Conservation (phyloP, 331 rosid genomes). For the Quercus lobata region DNA sequence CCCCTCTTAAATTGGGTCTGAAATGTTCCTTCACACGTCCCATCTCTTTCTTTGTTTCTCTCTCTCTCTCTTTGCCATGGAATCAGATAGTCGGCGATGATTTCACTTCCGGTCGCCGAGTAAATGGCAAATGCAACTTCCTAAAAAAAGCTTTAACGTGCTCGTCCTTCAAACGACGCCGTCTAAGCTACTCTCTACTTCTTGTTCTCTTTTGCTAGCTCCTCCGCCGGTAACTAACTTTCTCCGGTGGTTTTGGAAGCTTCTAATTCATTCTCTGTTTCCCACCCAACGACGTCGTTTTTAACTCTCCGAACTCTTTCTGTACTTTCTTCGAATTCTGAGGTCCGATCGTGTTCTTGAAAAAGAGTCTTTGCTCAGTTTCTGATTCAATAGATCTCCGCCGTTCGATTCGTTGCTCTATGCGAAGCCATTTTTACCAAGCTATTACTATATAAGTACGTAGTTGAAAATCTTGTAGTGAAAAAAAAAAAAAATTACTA, state of each 20-base stretch:
- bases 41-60: constrained; percentile 29
- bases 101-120: constrained; percentile 30
- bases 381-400: constrained; percentile 21
- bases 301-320: not conserved
- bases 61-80: constrained; percentile 8
- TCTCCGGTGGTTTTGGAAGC: constrained; percentile 10
- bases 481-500: not conserved
- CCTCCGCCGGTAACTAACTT: constrained; percentile 30
- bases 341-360: constrained; percentile 21
- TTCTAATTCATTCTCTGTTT: not conserved
- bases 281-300: not conserved
- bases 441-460: not conserved
- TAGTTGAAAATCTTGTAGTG: constrained; percentile 10
- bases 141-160: not conserved
- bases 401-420: constrained; percentile 13
- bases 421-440: constrained; percentile 10
- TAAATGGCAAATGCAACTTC: constrained; percentile 28
- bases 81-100: constrained; percentile 37
- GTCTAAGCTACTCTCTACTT: constrained; percentile 3
- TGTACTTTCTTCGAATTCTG: constrained; percentile 12
- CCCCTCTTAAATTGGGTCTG: constrained; percentile 43
- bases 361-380: not conserved
- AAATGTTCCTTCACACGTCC: constrained; percentile 50
- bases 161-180: constrained; percentile 9
- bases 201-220: not conserved